Conservation (phyloP, 2,329 filamentous ascomycete genomes). For the Talaromyces sp. region DNA sequence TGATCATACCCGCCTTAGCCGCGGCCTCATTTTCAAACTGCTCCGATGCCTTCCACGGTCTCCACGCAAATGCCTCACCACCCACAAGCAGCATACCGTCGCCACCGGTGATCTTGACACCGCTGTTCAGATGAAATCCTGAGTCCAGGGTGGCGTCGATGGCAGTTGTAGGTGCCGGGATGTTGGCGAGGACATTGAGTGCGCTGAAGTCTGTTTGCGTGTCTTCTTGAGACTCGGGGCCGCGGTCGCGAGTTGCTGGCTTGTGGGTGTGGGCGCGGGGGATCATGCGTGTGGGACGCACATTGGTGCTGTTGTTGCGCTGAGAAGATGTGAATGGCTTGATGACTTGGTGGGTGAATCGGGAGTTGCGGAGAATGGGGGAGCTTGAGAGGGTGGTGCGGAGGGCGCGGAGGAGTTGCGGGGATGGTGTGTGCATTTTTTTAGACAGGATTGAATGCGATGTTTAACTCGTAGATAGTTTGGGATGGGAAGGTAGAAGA, state of each 20-base stretch:
- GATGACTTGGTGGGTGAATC: slow-evolving; percentile 13
- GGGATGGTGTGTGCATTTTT: slow-evolving; percentile 45
- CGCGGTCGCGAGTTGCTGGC: slow-evolving; percentile 57
- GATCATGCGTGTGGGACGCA: slow-evolving; percentile 35
- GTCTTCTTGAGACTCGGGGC: slow-evolving; percentile 62
- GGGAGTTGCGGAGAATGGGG: slow-evolving; percentile 7
- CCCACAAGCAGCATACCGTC: slow-evolving; percentile 77
- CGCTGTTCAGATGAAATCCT: slow-evolving; percentile 86
- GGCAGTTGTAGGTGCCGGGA: slow-evolving; percentile 75
- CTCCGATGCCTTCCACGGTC: slow-evolving; percentile 67
- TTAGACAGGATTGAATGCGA: no score
- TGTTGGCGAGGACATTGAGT: slow-evolving; percentile 77
- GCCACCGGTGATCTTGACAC: slow-evolving; percentile 68
- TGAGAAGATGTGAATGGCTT: slow-evolving; percentile 11
- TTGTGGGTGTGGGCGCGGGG: slow-evolving; percentile 38
- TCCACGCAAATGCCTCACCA: slow-evolving; percentile 87
- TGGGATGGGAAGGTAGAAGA: no score
- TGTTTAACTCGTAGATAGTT: no score
- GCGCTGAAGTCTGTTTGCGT: slow-evolving; percentile 72
- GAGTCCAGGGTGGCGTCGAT: slow-evolving; percentile 80
- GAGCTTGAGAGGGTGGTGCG: slow-evolving; percentile 36
- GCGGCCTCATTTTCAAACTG: slow-evolving; percentile 29
- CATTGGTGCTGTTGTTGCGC: slow-evolving; percentile 30
- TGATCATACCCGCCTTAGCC: slow-evolving; percentile 59
- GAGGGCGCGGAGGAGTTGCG: slow-evolving; percentile 46